A percentile compares a stretch with the other conserved stretches of the same genome.
These are phyloP conservation scores for Incumbomyces delicatus DNA, from an alignment of 2,329 filamentous ascomycete genomes.

Conservation along the genomic window DNA sequence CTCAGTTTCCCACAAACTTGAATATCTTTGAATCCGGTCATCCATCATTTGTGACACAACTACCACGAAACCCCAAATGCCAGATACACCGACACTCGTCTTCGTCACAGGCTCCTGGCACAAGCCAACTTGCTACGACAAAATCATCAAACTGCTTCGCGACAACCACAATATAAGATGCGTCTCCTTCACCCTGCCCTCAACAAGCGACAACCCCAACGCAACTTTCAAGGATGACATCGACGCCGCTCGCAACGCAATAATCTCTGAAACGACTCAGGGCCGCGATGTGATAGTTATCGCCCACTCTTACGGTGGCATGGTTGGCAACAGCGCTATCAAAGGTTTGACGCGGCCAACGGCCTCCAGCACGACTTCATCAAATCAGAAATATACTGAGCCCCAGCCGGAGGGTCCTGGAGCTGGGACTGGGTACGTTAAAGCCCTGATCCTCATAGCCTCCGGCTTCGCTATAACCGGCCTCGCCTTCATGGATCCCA, in stretches of 20 bases:
- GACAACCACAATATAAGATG: constrained; percentile 25
- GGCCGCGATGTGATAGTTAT: constrained; percentile 39
- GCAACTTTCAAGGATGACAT: constrained; percentile 37
- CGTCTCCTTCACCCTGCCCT: constrained; percentile 31
- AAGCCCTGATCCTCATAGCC: constrained; percentile 38
- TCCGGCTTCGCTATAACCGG: constrained; percentile 35
- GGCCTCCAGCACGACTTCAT: constrained; percentile 7
- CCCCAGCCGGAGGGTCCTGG: constrained; percentile 14
- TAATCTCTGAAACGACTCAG: constrained; percentile 27
- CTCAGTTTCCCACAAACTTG: too few relatives aligned
- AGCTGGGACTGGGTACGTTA: constrained; percentile 27
- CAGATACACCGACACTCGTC: constrained; percentile 30
- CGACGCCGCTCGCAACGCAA: constrained; percentile 29
- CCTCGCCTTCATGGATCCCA: constrained; percentile 31
- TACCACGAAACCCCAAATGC: not conserved
- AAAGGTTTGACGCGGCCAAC: constrained; percentile 30
- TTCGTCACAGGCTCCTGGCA: constrained; percentile 44
- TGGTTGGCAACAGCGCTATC: constrained; percentile 38
- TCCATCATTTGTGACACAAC: too few relatives aligned
- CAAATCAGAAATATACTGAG: not conserved
- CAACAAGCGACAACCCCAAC: constrained; percentile 26
- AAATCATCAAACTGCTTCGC: constrained; percentile 27
- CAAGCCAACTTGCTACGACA: constrained; percentile 28
- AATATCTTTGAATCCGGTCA: too few relatives aligned
- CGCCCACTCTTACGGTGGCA: constrained; percentile 42